Evolutionary conservation across 169 alveolate species (phyloP), one percentile per base, ranked within the genome.

Genomic region (Miamiensis avidus): DNA sequence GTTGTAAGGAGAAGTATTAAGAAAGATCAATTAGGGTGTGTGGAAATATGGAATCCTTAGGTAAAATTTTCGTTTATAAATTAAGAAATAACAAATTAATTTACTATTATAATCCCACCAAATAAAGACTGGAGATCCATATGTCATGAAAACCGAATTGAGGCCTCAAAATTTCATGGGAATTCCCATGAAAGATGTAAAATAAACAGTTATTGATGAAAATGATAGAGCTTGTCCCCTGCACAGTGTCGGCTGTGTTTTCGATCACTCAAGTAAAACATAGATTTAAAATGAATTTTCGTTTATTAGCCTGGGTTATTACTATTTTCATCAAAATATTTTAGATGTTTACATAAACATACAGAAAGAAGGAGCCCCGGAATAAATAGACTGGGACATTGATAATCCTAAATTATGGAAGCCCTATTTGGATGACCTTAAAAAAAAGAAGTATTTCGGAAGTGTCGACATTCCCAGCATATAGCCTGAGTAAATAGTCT

Each of bases 31-130:
- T 69, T 49, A 31, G 88, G 91, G 65, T 93, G 91, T 83, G 95
- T 95, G 15, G 97, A 96, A 88, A 74, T 96, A 31, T 96, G 98
- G 97, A 94, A 95, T 89, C 95, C 97, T 0, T 88, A 89, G 81
- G 69, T 49, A 49, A 11, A n/a, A 49, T 49, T 49, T 49, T 49
- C 4, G 20, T 49, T 11, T 49, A 49, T 49, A 49, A 49, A 49
- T 49, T 11, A 11, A 49, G 20, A 49, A 49, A 11, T 49, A 49
- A 49, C 20, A 49, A 49, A 11, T 11, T 11, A 49, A 49, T 49
- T 49, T 49, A 49, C 20, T 11, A 11, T 49, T 49, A 11, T 49
- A 49, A 49, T 49, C 4, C 69, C n/a, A n/a, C n/a, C n/a, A n/a
- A n/a, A n/a, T n/a, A 49, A 49, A 49, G 69, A 90, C 91, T 33